phyloP scores from a whole-genome alignment of 2,329 filamentous ascomycete genomes.

The Colletotrichum noveboracense region DNA sequence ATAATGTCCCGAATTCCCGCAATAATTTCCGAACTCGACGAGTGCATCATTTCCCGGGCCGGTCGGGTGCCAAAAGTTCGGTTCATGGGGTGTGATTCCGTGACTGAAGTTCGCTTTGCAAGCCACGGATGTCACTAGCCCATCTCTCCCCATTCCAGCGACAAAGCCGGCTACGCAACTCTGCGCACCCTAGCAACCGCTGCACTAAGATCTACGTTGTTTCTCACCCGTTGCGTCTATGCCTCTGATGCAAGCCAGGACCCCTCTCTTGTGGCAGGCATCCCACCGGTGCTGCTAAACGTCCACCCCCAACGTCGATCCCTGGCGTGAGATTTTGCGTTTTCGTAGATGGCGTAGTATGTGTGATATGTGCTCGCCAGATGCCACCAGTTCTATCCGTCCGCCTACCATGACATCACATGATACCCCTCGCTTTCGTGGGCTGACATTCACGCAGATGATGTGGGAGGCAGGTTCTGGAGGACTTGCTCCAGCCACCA shows the following conservation, averaged over 20 bases:
- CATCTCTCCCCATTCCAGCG: not conserved
- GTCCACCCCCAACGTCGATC: not conserved
- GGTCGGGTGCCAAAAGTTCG: not conserved
- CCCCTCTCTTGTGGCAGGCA: not conserved
- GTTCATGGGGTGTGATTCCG: not conserved
- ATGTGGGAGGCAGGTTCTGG: not conserved
- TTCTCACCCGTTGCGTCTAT: slow-evolving; percentile 5
- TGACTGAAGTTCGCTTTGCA: not conserved
- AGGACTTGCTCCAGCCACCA: slow-evolving; percentile 84
- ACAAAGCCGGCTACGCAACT: not conserved
- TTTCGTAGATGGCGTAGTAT: not conserved
- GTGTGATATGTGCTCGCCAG: not conserved
- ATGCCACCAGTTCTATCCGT: not conserved
- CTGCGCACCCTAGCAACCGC: not conserved
- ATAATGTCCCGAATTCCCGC: not conserved
- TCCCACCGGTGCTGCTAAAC: not conserved
- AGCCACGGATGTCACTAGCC: slow-evolving; percentile 16
- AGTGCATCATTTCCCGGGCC: not conserved
- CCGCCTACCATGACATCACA: not conserved
- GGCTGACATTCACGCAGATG: not conserved
- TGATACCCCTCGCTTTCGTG: not conserved
- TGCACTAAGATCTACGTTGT: not conserved
- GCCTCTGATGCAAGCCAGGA: not conserved
- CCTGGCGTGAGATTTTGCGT: not conserved
- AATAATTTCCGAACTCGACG: not conserved